Evolutionary conservation across 2,329 filamentous ascomycete genomes (phyloP).

Genomic region (Colletotrichum sublineola): DNA sequence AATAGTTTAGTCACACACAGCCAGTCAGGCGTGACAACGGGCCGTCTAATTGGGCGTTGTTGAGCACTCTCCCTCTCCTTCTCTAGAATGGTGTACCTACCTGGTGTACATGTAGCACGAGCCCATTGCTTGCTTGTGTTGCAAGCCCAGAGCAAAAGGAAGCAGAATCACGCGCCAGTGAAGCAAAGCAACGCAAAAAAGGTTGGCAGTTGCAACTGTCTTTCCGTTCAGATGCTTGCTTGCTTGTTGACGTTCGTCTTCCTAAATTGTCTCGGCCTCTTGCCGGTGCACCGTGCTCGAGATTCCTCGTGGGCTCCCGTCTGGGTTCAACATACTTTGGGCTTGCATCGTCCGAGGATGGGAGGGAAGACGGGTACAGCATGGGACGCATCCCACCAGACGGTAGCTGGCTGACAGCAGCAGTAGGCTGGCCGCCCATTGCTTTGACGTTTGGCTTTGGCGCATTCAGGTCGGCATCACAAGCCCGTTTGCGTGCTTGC

Average conservation of each 20-base stretch:
- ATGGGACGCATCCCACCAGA: slow-evolving; percentile 28
- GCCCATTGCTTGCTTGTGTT: neutral
- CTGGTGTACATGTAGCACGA: neutral
- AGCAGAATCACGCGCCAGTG: slow-evolving; percentile 33
- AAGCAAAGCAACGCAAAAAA: slow-evolving; percentile 13
- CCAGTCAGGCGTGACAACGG: slow-evolving; percentile 30
- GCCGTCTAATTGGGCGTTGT: slow-evolving; percentile 14
- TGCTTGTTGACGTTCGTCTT: neutral
- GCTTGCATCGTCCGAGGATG: slow-evolving; percentile 9
- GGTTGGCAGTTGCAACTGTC: neutral
- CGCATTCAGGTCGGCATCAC: neutral
- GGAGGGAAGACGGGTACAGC: slow-evolving; percentile 2
- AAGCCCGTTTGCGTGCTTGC: slow-evolving; percentile 7
- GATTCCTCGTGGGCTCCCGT: slow-evolving; percentile 3
- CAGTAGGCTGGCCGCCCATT: neutral
- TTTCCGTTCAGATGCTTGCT: neutral
- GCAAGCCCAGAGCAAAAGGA: slow-evolving; percentile 19
- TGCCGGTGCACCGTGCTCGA: slow-evolving; percentile 25
- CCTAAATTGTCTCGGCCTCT: slow-evolving; percentile 6
- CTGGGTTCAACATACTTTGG: slow-evolving; percentile 14
- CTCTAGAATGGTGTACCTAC: neutral
- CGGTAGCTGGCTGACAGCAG: slow-evolving; percentile 37
- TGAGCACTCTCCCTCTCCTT: neutral
- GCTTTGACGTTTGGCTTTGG: slow-evolving; percentile 19
- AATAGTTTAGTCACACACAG: neutral